phyloP scores from a whole-genome alignment of 345 rosid species.

The Eucalyptus erythrocorys region DNA sequence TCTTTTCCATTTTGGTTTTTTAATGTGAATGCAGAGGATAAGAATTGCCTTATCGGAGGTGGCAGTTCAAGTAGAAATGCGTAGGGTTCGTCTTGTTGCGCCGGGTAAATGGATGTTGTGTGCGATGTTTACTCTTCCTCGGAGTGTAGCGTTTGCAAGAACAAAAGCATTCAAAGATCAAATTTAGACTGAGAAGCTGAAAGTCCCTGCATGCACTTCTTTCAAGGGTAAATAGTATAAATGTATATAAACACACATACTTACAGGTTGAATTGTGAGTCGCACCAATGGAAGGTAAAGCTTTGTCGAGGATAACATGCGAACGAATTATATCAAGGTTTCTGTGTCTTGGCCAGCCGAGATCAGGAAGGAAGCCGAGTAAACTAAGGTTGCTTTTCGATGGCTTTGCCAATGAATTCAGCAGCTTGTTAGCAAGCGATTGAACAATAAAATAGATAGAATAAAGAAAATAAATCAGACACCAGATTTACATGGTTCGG shows the following conservation, averaged over 20 bases:
- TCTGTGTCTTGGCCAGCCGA: neutral
- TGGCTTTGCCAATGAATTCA: neutral
- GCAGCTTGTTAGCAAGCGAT: neutral
- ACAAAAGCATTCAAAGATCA: neutral
- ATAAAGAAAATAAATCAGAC: too few species aligned
- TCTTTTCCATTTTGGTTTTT: neutral
- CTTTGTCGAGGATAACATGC: neutral
- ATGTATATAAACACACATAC: neutral
- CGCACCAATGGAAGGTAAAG: neutral
- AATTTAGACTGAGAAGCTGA: neutral
- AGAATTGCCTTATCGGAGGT: slow-evolving; percentile 60
- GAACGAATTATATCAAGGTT: neutral
- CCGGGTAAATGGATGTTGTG: slow-evolving; percentile 94
- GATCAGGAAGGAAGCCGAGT: neutral
- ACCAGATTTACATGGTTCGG: fast-evolving
- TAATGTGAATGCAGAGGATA: slow-evolving; percentile 46
- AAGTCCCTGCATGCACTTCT: neutral
- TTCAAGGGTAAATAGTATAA: neutral
- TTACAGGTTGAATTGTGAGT: neutral
- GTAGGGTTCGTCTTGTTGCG: slow-evolving; percentile 64
- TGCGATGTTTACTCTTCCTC: slow-evolving; percentile 74
- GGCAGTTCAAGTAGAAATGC: slow-evolving; percentile 67
- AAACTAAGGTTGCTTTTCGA: neutral
- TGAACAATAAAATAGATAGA: too few species aligned
- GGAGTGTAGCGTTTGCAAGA: slow-evolving; percentile 53